Evolutionary conservation across 805 yeast genomes (phyloP), one percentile per base, ranked within the genome.

Genomic region (Sporopachydermia quercuum): DNA sequence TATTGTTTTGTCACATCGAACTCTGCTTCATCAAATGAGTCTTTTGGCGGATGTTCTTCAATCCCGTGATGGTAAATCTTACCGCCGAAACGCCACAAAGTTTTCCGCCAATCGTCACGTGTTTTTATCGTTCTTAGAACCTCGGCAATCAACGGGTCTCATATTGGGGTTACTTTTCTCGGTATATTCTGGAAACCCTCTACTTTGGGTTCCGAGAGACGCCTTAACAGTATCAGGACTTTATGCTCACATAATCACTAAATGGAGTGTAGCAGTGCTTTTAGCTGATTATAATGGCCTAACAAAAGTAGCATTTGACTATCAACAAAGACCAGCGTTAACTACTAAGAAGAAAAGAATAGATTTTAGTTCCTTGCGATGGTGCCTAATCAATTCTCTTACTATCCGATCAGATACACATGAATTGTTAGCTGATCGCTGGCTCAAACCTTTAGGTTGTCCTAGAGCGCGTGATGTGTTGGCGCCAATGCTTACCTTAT

Each of bases 321-420:
- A 91, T 56, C 94, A 91, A 54, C 78, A 83, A 11, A 76, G 80
- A 41, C 98, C 99, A 0, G 78, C 78, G 48, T 67, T 78, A 38
- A 83, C 96, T 1, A 79, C 81, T 34, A 82, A 78, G 48, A 74
- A 78, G 37, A 74, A 73, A 43, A 72, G 74, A 39, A 85, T 84
- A 2, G 86, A 87, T 52, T 66, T 91, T 30, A 74, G 87, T 0
- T 70, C 81, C 17, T 76, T 91, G 2, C 74, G 76, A 48, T 87
- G 96, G 89, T 93, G 94, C 37, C 60, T 91, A 30, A 85, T 93
- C 6, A 85, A 85, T 47, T 81, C 96, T 1, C 68, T 80, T 4
- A 81, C 93, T 1, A 85, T 87, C 3, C 97, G 91, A 53, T 83
- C 95, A 4, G 98, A 91, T 47, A 89, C 89, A 47, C 74, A 86